A percentile compares a stretch with the other conserved stretches of the same genome.
phyloP scores from a whole-genome alignment of 2,329 filamentous ascomycete species.

The Elsinoe arachidis region DNA sequence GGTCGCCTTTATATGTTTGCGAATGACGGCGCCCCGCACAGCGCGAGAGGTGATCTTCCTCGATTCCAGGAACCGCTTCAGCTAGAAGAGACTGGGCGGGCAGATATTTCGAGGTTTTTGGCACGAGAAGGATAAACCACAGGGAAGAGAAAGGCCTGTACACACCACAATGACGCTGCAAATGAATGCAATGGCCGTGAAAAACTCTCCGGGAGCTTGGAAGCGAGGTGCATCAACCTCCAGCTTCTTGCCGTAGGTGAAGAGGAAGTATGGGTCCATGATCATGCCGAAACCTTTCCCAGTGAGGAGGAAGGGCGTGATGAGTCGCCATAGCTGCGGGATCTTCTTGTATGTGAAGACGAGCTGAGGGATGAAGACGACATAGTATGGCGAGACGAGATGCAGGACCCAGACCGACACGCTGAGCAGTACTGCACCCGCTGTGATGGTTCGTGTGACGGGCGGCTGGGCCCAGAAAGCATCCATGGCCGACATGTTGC shows the following conservation, averaged over 20 bases:
- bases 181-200: constrained; percentile 72
- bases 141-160: constrained; percentile 26
- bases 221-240: constrained; percentile 67
- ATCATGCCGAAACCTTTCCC: constrained; percentile 49
- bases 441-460: constrained; percentile 61
- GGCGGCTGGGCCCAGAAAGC: constrained; percentile 58
- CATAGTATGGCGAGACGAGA: constrained; percentile 43
- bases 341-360: constrained; percentile 44
- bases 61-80: constrained; percentile 48
- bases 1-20: constrained; percentile 38
- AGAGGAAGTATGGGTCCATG: constrained; percentile 70
- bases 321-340: constrained; percentile 52
- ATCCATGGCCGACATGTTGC: constrained; percentile 39
- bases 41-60: constrained; percentile 46
- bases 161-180: constrained; percentile 69
- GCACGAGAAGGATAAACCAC: constrained; percentile 17
- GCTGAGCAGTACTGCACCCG: constrained; percentile 55
- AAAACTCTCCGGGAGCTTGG: constrained; percentile 63
- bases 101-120: constrained; percentile 52
- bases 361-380: constrained; percentile 46
- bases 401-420: constrained; percentile 49
- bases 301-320: constrained; percentile 52
- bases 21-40: constrained; percentile 41
- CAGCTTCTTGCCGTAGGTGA: constrained; percentile 65
- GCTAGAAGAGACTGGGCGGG: constrained; percentile 43